Base-by-base conservation (phyloP, 1,284 basidiomycete species). In the Cryptococcus deneoformans region DNA sequence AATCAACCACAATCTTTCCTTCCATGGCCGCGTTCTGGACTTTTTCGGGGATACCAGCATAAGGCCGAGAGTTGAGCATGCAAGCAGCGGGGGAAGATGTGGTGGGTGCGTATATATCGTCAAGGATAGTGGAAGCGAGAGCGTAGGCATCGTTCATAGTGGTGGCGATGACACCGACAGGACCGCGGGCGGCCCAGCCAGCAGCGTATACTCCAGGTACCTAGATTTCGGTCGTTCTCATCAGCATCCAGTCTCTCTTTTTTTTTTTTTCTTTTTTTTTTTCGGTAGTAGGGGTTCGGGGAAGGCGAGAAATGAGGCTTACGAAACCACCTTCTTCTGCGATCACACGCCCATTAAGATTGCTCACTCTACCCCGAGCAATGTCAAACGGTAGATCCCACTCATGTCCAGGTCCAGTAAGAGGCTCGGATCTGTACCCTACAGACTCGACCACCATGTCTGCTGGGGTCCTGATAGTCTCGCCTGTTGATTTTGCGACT, bases 121-220 rank as follows among this genome's bases (percentile, higher is more conserved):
- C 59, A 1, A 78, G 50, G 36, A 78, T 57, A 12, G 56, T 29
- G 42, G 66, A 59, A 35, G 72, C 62, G 63, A 78, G 64, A 62
- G 75, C 80, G 70, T 93, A 93, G 14, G 95, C 91, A 73, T 97
- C 85, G 76, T 92, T 86, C 92, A 99, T 94, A 29, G 96, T 98
- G 14, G 87, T 83, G 0, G 92, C 94, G 48, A 99, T 84, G 11
- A 99, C 93, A 5, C 96, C 95, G 47, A 86, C 87, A 0, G 95
- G 93, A 24, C 95, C 96, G 10, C 85, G 86, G 0, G 92, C 89
- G 0, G 92, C 87, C 96, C 96, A 99, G 2, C 95, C 95, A 1
- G 90, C 88, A 1, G 90, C 88, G 72, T 97, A 98, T n/a, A 92
- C 81, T 42, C 87, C 87, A 34, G 81, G 81, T 2, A 83, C 62